Evolutionary conservation across 139 green algal species (phyloP).

Genomic region (Astrephomene gubernaculifera): DNA sequence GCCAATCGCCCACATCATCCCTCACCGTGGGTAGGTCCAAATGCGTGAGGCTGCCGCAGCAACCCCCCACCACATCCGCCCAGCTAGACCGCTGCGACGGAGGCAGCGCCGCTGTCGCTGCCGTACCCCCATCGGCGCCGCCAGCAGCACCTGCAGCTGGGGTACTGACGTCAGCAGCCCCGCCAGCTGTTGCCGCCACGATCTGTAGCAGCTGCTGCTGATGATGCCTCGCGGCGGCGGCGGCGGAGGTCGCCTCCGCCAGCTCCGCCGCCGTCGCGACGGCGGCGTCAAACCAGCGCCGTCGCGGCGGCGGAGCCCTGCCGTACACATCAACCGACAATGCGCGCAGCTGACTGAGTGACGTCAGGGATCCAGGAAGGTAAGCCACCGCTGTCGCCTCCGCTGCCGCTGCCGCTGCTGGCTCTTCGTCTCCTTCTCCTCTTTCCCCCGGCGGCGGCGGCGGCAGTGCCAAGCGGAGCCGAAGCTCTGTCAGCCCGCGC

Average conservation of each 20-base stretch:
- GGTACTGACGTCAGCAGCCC: neutral
- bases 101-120: neutral
- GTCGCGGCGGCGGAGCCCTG: too few species aligned
- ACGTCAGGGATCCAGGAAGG: neutral
- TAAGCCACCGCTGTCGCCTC: neutral
- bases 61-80: neutral
- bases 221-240: too few species aligned
- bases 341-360: neutral
- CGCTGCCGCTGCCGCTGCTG: neutral
- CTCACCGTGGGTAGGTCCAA: neutral
- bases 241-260: neutral
- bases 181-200: too few species aligned
- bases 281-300: neutral
- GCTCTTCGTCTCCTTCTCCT: neutral
- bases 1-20: too few species aligned
- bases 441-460: neutral
- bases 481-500: neutral
- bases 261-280: neutral
- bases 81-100: neutral
- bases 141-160: neutral
- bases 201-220: too few species aligned
- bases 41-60: neutral
- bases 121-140: neutral
- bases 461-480: neutral
- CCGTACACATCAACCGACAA: neutral